These are phyloP conservation scores for Pythium scleroteichum DNA, from an alignment of 352 stramenopile species.

Conservation along the genomic window DNA sequence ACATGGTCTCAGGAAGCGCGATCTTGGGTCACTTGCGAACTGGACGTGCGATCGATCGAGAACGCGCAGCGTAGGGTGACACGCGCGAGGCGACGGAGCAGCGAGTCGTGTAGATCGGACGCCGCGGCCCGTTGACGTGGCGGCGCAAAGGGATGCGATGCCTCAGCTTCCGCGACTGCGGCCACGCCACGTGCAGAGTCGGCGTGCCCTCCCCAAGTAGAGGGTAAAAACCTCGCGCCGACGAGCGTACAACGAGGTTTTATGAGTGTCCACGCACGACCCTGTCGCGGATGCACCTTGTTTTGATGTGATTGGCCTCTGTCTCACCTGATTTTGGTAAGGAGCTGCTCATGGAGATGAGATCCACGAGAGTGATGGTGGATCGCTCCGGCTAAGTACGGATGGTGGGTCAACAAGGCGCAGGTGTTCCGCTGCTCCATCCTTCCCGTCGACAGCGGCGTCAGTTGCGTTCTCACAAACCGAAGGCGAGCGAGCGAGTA, in stretches of 20 bases:
- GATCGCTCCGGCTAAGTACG: background rate
- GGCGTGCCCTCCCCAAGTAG: background rate
- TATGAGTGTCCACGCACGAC: background rate
- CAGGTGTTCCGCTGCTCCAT: background rate
- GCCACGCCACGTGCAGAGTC: constrained; percentile 23
- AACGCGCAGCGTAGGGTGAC: no score
- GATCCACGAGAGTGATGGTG: background rate
- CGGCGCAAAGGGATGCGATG: background rate
- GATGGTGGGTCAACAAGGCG: background rate
- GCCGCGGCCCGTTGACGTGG: background rate
- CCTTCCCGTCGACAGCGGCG: background rate
- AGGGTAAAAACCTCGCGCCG: constrained; percentile 10
- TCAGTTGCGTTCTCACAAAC: background rate
- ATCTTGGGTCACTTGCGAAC: background rate
- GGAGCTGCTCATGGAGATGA: no score
- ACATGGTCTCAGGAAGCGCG: constrained; percentile 6
- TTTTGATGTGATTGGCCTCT: background rate
- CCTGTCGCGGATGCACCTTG: background rate
- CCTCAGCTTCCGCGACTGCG: constrained; percentile 5
- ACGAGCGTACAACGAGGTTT: constrained; percentile 12
- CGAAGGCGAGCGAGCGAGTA: background rate
- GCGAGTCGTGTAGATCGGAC: background rate
- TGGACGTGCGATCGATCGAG: background rate
- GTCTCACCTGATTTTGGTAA: background rate
- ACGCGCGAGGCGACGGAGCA: background rate